Conservation (phyloP, 2,329 filamentous ascomycete species). For the Aspergillus puulaauensis region DNA sequence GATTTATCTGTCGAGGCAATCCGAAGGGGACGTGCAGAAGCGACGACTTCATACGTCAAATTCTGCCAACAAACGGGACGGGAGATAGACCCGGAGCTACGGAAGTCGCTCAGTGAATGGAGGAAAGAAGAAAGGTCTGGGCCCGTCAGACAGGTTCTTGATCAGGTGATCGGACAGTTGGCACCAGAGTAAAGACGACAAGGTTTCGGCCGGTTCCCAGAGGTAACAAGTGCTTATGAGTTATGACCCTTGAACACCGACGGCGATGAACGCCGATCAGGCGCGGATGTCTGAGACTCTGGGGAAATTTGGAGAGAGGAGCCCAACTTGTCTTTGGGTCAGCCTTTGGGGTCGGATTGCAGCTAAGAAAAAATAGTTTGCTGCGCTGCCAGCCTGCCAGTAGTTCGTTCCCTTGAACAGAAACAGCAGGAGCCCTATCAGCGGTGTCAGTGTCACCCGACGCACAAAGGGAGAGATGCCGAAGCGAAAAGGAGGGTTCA, state of each 20-base stretch:
- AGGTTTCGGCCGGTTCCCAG: constrained; percentile 3
- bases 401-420: constrained; percentile 6
- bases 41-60: constrained; percentile 32
- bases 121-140: constrained; percentile 40
- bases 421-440: constrained; percentile 9
- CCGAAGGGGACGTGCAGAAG: constrained; percentile 39
- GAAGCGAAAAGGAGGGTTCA: constrained; percentile 8
- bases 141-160: constrained; percentile 34
- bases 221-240: neutral
- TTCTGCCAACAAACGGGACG: constrained; percentile 23
- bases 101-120: constrained; percentile 33
- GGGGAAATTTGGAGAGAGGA: neutral
- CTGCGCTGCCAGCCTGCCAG: neutral
- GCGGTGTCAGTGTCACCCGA: constrained; percentile 11
- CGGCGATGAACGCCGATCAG: constrained; percentile 6
- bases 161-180: constrained; percentile 27
- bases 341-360: constrained; percentile 2
- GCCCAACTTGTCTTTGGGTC: neutral
- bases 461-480: neutral
- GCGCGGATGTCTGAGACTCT: constrained; percentile 2
- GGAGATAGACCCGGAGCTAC: constrained; percentile 22
- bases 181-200: constrained; percentile 3
- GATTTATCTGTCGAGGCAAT: constrained; percentile 37
- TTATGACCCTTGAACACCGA: neutral
- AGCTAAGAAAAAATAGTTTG: constrained; percentile 4